Base-by-base conservation (phyloP, 164 flowering plant species). In the Berberis vulgaris region DNA sequence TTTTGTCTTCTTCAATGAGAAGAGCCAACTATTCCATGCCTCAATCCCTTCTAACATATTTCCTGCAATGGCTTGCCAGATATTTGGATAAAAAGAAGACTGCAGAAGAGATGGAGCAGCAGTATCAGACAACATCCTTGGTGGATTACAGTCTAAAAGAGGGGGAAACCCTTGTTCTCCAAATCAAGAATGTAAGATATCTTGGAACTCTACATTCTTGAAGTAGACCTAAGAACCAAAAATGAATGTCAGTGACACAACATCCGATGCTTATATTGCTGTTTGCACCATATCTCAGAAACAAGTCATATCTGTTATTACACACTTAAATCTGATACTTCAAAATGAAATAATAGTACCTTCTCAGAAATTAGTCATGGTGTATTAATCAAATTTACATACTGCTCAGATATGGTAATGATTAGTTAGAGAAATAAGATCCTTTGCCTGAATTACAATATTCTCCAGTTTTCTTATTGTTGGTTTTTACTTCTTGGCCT, bases 61-160 rank as follows among this genome's bases (percentile, higher is more conserved):
- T 41, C 40, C 68, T 57, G 43, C 38, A 57, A 54, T 58, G 59
- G 44, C 65, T 43, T 44, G 38, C 62, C 66, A 88, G 98, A 77
- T 94, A 94, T 72, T 71, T 94, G 70, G 78, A 91, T 83, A 94
- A 94, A 74, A 94, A 94, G 85, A 85, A 84, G 77, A 83, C 96
- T 59, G 99, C 97, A 42, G 97, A 88, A 70, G 99, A 94, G 81
- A 94, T 94, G 99, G 99, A 94, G 70, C 91, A 87, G 70, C 88
- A 89, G 41, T 87, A 72, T 76, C 93, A 89, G 79, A 69, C 71
- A 41, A 68, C 83, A 26, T 84, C 92, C 40, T 75, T 91, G 4
- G 87, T 85, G 56, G 96, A 91, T 79, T 91, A 91, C 82, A 94
- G 97, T 77, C 76, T 94, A 68, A 91, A 91, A 75, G 97, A 94